Evolutionary conservation across 495 filamentous ascomycete genomes (phyloP).

Genomic region (Trichoderma asperelloides): DNA sequence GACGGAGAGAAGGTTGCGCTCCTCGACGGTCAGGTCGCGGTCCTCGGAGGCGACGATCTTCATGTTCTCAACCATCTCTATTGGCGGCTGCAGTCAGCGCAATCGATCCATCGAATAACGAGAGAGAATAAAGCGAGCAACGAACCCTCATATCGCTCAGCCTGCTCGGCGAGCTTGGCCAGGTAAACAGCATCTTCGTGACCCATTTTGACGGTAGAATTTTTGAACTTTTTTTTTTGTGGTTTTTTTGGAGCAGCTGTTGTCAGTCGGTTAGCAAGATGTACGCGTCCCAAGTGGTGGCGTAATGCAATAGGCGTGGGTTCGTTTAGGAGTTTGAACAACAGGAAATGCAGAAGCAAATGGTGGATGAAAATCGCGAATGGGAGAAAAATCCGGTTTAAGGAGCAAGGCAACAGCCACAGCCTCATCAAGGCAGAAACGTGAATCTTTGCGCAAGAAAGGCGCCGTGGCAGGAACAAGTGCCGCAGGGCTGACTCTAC

Average conservation of each 20-base stretch:
- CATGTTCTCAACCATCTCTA: slow-evolving; percentile 99
- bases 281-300: slow-evolving; percentile 13
- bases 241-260: slow-evolving; percentile 13
- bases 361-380: slow-evolving; percentile 9
- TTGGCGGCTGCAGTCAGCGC: slow-evolving; percentile 10
- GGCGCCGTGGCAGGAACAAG: slow-evolving; percentile 5
- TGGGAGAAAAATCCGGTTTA: not conserved
- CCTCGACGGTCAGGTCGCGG: slow-evolving; percentile 96
- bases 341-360: slow-evolving; percentile 9
- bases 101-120: not conserved
- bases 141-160: slow-evolving; percentile 99
- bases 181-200: slow-evolving; percentile 99
- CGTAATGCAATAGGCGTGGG: slow-evolving; percentile 12
- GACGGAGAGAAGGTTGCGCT: slow-evolving; percentile 97
- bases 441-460: not conserved
- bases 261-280: slow-evolving; percentile 21
- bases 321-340: not conserved
- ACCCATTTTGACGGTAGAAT: slow-evolving; percentile 66
- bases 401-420: slow-evolving; percentile 4
- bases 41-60: slow-evolving; percentile 95
- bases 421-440: not conserved
- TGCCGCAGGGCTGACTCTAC: slow-evolving; percentile 3
- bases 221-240: slow-evolving; percentile 2
- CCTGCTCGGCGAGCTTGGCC: slow-evolving; percentile 99
- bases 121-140: slow-evolving; percentile 16